These are phyloP conservation scores for Endogone sp. DNA, from an alignment of 192 early-diverging fungal genomes.

Conservation along the genomic window DNA sequence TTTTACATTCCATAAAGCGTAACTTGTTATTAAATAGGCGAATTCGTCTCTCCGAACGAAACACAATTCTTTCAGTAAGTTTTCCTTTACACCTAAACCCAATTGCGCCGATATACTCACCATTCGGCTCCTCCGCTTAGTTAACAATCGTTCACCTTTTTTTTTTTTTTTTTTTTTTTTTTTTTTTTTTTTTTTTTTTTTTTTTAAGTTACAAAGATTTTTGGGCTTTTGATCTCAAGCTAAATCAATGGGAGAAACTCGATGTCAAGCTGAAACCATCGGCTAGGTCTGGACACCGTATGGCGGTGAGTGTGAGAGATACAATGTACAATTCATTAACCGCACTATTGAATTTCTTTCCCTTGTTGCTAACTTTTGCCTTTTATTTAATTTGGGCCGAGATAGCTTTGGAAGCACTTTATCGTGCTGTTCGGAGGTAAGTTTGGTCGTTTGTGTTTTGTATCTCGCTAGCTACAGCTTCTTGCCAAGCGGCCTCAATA, in stretches of 20 bases:
- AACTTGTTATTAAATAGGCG: slow-evolving; percentile 23
- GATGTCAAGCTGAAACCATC: slow-evolving; percentile 50
- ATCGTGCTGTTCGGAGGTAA: slow-evolving; percentile 62
- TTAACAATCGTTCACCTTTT: no score
- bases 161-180: no score
- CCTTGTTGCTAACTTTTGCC: neutral
- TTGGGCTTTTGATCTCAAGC: slow-evolving; percentile 68
- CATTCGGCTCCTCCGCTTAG: no score
- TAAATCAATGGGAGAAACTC: slow-evolving; percentile 64
- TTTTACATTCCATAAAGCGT: no score
- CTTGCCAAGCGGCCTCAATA: no score
- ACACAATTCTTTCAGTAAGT: slow-evolving; percentile 61
- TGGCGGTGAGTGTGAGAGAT: slow-evolving; percentile 27
- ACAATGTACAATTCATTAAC: neutral
- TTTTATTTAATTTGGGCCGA: neutral
- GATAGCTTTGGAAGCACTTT: slow-evolving; percentile 53
- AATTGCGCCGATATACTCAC: no score
- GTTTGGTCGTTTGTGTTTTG: neutral
- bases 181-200: slow-evolving; percentile 7
- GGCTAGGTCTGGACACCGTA: slow-evolving; percentile 60
- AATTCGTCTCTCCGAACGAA: slow-evolving; percentile 59
- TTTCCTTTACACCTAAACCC: no score
- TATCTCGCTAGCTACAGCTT: neutral
- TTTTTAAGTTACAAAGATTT: slow-evolving; percentile 54
- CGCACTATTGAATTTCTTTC: neutral